Base-by-base conservation (phyloP, 164 flowering plant species). In the Piper betle region DNA sequence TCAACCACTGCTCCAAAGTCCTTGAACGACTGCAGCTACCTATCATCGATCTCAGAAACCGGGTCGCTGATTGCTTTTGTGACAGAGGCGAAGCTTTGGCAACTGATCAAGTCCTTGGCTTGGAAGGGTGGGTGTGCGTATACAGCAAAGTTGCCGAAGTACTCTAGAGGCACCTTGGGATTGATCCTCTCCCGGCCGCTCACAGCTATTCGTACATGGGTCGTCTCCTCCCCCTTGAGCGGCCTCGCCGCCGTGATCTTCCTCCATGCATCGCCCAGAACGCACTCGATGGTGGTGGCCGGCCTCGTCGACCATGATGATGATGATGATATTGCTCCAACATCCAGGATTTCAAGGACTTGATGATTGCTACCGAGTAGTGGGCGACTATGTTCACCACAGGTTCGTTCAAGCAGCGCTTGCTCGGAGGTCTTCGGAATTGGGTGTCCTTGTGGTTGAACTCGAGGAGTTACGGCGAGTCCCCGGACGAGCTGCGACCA, bases 61-160 rank as follows among this genome's bases (percentile, higher is more conserved):
- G 64, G 55, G 6, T 62, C 69, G 16, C 57, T 52, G 38, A 67
- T 67, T 15, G 64, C 37, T 9, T 46, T 67, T 8, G 56, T 60
- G 19, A 53, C 52, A 11, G 20, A 52, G 37, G 53, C 55, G 37
- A 20, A 39, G 64, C 65, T 53, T 37, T 1, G n/a, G 50, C 12
- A 40, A 67, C n/a, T 25, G 33, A 25, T 25, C 55, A 67, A 53
- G 16, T 67, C 70, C 61, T 62, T 52, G 18, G 52, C 70, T 39
- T 40, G 55, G 37, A 57, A 20, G n/a, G 9, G 55, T n/a, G 70
- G 65, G 41, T 54, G 39, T 4, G 70, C 70, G 37, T 60, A 61
- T 6, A 62, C 52, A 13, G 62, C 70, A 55, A 62, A 48, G 54
- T 67, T 61, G 5, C 70, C 65, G 25, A 67, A 67, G 20, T 61